phyloP scores from a whole-genome alignment of 2,329 filamentous ascomycete species.

The Trichoderma koningii region DNA sequence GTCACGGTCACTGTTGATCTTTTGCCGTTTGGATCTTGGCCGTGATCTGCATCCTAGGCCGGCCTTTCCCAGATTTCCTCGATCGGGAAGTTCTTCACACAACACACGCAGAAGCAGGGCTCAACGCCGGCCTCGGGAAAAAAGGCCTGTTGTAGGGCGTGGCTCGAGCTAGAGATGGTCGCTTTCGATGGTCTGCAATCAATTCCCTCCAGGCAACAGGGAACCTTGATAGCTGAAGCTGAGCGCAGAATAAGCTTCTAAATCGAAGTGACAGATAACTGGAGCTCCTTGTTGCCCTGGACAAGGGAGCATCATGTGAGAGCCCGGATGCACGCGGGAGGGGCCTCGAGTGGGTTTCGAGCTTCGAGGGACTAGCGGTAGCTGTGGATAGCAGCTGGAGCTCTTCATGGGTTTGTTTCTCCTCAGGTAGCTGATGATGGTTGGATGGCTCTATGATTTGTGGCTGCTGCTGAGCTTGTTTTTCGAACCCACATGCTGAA shows the following conservation, averaged over 20 bases:
- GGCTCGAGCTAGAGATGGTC: too few relatives aligned
- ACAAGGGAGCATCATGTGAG: conserved; percentile 17
- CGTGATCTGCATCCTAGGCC: background rate
- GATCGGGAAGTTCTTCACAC: conserved; percentile 5
- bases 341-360: conserved; percentile 6
- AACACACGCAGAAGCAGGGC: background rate
- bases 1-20: conserved; percentile 16
- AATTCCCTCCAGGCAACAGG: too few relatives aligned
- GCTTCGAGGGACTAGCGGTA: background rate
- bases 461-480: background rate
- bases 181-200: too few relatives aligned
- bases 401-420: background rate
- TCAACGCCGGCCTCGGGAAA: conserved; percentile 8
- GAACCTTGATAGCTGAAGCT: background rate
- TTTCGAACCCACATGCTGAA: background rate
- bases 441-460: background rate
- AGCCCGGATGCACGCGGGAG: conserved; percentile 20
- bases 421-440: conserved; percentile 1
- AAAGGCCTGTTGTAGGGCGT: background rate
- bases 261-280: background rate
- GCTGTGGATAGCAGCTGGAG: too few relatives aligned
- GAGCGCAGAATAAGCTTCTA: conserved; percentile 17
- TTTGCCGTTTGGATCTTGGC: conserved; percentile 10
- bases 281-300: background rate
- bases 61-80: background rate